Evolutionary conservation across 495 filamentous ascomycete species (phyloP).

Genomic region (Aspergillus funiculosus): DNA sequence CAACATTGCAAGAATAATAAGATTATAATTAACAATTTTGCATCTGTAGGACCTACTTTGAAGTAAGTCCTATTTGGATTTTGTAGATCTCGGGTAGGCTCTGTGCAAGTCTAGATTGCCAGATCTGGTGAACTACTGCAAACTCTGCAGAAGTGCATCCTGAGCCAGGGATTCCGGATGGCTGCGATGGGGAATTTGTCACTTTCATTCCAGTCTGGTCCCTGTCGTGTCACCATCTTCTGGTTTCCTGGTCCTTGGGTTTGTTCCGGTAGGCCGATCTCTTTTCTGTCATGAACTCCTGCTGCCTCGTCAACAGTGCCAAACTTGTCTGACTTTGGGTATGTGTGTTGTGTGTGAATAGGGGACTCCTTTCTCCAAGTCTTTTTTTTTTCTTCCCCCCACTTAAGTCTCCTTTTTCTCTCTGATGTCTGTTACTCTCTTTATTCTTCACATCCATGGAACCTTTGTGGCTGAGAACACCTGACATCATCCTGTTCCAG

Average conservation of each 20-base stretch:
- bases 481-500: slow-evolving; percentile 12
- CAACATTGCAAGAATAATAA: too few species aligned
- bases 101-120: background rate
- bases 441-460: slow-evolving; percentile 2
- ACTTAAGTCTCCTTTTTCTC: too few species aligned
- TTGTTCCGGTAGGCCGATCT: background rate
- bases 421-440: too few species aligned
- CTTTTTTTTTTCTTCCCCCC: background rate
- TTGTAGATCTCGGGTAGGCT: background rate
- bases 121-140: slow-evolving; percentile 6
- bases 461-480: slow-evolving; percentile 3
- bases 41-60: background rate
- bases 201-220: background rate
- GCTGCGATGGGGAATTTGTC: slow-evolving; percentile 6
- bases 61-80: background rate
- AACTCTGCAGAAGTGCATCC: slow-evolving; percentile 1
- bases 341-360: too few species aligned
- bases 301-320: too few species aligned
- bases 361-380: background rate
- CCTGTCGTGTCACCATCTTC: background rate
- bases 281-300: background rate
- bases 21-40: background rate
- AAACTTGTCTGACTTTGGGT: too few species aligned
- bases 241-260: slow-evolving; percentile 16
- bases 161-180: slow-evolving; percentile 5